phyloP scores from a whole-genome alignment of 768 basidiomycete genomes.

The Amanita brunnescens region DNA sequence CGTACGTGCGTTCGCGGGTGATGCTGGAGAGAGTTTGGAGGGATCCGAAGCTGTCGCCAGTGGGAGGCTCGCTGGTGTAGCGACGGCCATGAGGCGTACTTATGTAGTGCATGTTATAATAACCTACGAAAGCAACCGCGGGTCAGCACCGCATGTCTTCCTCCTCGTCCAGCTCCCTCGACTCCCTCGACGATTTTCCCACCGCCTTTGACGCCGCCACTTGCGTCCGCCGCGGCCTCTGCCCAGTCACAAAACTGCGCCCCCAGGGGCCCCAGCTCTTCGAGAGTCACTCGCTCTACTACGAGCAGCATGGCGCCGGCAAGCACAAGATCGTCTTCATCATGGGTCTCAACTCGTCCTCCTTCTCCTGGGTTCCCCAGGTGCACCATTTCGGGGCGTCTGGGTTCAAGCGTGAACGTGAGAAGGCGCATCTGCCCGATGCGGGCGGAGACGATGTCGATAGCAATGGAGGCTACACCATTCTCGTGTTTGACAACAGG shows the following conservation, averaged over 20 bases:
- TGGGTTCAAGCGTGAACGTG: conserved; percentile 6
- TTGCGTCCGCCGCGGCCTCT: conserved; percentile 64
- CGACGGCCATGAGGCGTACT: neutral
- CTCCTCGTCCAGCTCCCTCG: neutral
- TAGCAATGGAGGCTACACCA: conserved; percentile 36
- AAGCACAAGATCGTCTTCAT: conserved; percentile 60
- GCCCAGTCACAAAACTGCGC: conserved; percentile 52
- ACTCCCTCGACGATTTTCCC: conserved; percentile 17
- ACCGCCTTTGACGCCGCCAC: conserved; percentile 54
- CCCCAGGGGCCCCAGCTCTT: conserved; percentile 35
- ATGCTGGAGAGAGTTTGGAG: neutral
- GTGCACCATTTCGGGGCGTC: conserved; percentile 53
- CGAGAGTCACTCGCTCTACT: conserved; percentile 72
- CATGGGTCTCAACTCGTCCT: conserved; percentile 67
- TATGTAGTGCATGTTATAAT: too few species aligned
- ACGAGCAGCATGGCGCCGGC: conserved; percentile 65
- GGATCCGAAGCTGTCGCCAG: conserved; percentile 4
- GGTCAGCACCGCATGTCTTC: neutral
- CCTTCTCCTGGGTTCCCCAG: conserved; percentile 57
- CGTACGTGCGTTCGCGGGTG: too few species aligned
- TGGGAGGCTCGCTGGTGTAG: neutral
- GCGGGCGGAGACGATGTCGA: conserved; percentile 3
- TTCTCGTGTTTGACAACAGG: conserved; percentile 77
- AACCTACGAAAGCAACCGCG: too few species aligned
- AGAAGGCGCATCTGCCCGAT: neutral